A percentile compares a stretch with the other conserved stretches of the same genome.
Conservation (phyloP, 129 eudicot species). For the Sambucus nigra region DNA sequence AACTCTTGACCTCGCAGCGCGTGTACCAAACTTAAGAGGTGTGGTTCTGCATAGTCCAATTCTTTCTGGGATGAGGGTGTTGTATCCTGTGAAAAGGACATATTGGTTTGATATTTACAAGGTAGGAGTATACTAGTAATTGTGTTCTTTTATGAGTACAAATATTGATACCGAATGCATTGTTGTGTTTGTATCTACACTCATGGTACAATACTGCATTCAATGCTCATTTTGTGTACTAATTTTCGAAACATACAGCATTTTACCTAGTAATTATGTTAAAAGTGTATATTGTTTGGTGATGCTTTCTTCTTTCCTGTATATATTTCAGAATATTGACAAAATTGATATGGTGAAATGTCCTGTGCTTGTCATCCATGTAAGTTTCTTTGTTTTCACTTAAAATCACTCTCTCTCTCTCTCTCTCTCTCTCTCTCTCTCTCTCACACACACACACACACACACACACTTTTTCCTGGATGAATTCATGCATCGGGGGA, state of each 20-base stretch:
- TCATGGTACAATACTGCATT: too few relatives aligned
- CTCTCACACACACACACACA: not conserved
- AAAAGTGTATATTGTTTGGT: not conserved
- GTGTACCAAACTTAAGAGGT: constrained; percentile 73
- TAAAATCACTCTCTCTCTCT: not conserved
- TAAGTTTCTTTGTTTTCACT: constrained; percentile 23
- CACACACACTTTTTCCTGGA: too few relatives aligned
- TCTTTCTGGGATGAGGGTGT: constrained; percentile 74
- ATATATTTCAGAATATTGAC: constrained; percentile 59
- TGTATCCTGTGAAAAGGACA: constrained; percentile 77
- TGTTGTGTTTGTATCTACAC: too few relatives aligned
- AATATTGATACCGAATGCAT: too few relatives aligned
- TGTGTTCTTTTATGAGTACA: too few relatives aligned
- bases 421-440: not conserved
- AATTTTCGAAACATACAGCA: too few relatives aligned
- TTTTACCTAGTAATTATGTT: too few relatives aligned
- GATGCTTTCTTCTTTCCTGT: constrained; percentile 4
- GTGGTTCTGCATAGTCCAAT: constrained; percentile 93
- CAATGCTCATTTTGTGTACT: too few relatives aligned
- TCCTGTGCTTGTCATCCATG: constrained; percentile 78
- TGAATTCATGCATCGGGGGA: too few relatives aligned
- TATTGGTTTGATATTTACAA: constrained; percentile 93
- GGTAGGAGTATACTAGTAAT: constrained; percentile 23
- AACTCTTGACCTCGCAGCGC: constrained; percentile 82
- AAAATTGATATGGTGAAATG: constrained; percentile 67